Base-by-base conservation (phyloP, 2,329 filamentous ascomycete species). In the Emericellopsis cladophorae region DNA sequence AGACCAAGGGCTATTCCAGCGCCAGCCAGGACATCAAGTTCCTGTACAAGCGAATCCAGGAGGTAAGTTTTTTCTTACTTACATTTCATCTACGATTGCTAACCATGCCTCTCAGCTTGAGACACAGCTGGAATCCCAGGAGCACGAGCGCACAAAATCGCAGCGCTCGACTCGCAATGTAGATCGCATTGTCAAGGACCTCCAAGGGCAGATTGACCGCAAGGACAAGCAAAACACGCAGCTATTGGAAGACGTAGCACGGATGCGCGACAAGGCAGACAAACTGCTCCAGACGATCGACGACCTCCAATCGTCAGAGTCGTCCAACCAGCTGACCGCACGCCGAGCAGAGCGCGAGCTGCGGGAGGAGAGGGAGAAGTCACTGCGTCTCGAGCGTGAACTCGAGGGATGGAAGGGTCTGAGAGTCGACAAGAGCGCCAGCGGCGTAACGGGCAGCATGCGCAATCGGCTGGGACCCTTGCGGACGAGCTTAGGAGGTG, bases 1-100 rank as follows among this genome's bases (percentile, higher is more conserved):
- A 98, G 66, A 96, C 92, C 35, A 96, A 96, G 68, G 88, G 89
- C 40, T 96, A 94, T 64, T 92, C 89, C 16, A 93, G 82, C 48
- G 85, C 85, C 21, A 95, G 89, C 59, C 87, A 95, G 53, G 90
- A 96, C 61, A 86, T 96, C 50, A 84, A 92, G 54, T 96, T 95
- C 67, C 64, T 96, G 53, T 85, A 95, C 62, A 90, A 88, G 55
- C 79, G 90, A 39, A 87, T 98, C 49, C 88, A 95, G 66, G 90
- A 96, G 74, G 89, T 94, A 70, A 73, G 77, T 59, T 46, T 4
- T 7, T 12, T 33, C 40, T 12, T 16, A 12, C 39, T 8, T 45
- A 40, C 44, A 40, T 46, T 57, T 5, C 5, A 5, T 21, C 18
- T 21, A 58, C 51, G 59, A 52, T 48, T 40, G 36, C 42, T 51